These are phyloP conservation scores for Mycocentrospora acerina DNA, from an alignment of 2,329 filamentous ascomycete species.

Conservation along the genomic window DNA sequence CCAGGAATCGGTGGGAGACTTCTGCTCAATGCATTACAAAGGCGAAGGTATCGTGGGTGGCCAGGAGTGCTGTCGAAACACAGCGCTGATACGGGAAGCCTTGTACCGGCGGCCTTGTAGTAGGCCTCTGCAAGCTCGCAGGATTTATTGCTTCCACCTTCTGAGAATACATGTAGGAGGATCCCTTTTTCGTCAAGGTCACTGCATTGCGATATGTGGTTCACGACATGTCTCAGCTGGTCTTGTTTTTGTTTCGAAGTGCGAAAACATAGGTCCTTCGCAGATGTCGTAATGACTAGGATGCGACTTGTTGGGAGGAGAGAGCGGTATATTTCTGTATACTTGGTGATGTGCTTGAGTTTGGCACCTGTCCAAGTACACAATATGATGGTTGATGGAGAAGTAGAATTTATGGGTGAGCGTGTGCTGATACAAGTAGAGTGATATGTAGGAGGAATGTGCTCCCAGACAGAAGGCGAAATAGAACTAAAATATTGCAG, in stretches of 20 bases:
- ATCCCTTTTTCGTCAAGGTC: constrained; percentile 10
- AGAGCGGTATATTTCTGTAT: constrained; percentile 22
- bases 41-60: constrained; percentile 21
- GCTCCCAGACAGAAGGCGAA: constrained; percentile 10
- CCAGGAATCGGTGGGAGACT: constrained; percentile 21
- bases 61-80: constrained; percentile 33
- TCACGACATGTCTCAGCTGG: constrained; percentile 20
- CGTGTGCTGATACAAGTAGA: too few species aligned
- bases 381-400: constrained; percentile 28
- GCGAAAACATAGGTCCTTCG: constrained; percentile 26
- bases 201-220: constrained; percentile 17
- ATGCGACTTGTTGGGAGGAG: constrained; percentile 27
- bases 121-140: constrained; percentile 27
- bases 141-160: constrained; percentile 32
- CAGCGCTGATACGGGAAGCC: constrained; percentile 20
- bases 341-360: constrained; percentile 25
- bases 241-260: constrained; percentile 18
- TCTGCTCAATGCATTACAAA: constrained; percentile 24
- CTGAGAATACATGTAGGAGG: constrained; percentile 30
- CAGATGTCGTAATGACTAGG: constrained; percentile 28
- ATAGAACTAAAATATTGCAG: too few species aligned
- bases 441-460: constrained; percentile 5
- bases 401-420: too few species aligned
- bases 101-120: constrained; percentile 10
- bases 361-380: constrained; percentile 34